phyloP scores from a whole-genome alignment of 306 rosid genomes.

The Alnus glutinosa region DNA sequence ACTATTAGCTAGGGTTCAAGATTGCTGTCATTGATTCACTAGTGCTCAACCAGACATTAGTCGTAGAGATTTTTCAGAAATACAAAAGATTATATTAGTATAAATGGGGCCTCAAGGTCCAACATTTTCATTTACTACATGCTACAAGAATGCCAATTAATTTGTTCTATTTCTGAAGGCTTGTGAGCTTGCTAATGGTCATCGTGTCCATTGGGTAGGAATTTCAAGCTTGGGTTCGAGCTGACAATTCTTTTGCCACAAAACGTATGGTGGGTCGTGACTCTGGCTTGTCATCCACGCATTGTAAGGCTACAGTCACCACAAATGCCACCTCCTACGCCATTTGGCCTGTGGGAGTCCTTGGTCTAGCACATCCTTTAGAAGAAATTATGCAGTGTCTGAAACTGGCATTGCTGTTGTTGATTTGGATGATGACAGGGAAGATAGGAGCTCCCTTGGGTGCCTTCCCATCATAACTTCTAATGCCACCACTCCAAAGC shows the following conservation, averaged over 20 bases:
- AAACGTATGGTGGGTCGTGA: conserved; percentile 60
- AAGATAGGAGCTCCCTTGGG: conserved; percentile 52
- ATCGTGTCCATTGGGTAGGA: conserved; percentile 38
- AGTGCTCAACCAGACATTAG: too few relatives aligned
- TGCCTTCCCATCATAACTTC: conserved; percentile 73
- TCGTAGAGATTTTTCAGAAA: too few relatives aligned
- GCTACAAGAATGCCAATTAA: neutral
- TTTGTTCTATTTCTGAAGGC: conserved; percentile 28
- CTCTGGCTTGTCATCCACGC: conserved; percentile 49
- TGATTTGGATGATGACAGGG: conserved; percentile 24
- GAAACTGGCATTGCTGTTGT: conserved; percentile 5
- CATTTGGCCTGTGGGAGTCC: conserved; percentile 42
- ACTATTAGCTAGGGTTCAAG: too few relatives aligned
- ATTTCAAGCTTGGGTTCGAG: conserved; percentile 28
- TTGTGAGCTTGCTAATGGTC: conserved; percentile 35
- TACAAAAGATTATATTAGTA: too few relatives aligned
- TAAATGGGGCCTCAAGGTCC: neutral
- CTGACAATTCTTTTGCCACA: conserved; percentile 61
- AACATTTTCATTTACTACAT: neutral
- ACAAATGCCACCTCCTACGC: conserved; percentile 42
- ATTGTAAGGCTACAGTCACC: conserved; percentile 51
- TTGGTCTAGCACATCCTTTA: conserved; percentile 64
- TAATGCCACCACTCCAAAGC: conserved; percentile 60
- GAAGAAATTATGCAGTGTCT: conserved; percentile 30
- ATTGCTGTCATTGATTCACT: too few relatives aligned